Percentiles rank a stretch among this genome's conserved stretches.
Conservation (phyloP, 345 rosid genomes). For the Moricandia arvensis region DNA sequence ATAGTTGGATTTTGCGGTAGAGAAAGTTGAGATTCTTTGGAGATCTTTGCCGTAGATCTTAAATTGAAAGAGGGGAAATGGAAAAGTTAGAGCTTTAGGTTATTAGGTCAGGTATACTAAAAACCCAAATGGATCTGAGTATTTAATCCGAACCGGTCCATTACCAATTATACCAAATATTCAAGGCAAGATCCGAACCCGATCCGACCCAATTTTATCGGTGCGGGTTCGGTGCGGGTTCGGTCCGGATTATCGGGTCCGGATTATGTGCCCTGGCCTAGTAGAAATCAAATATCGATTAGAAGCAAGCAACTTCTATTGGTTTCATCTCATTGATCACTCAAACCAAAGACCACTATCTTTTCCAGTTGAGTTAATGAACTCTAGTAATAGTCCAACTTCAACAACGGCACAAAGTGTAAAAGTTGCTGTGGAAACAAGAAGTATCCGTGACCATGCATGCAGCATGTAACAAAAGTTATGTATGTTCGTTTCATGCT, state of each 20-base stretch:
- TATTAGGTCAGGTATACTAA: not conserved
- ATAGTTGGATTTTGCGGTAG: not conserved
- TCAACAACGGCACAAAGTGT: slow-evolving; percentile 14
- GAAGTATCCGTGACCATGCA: too few relatives aligned
- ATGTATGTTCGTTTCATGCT: slow-evolving; percentile 11
- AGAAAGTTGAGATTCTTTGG: not conserved
- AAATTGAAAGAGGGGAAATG: not conserved
- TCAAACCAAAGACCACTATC: too few relatives aligned
- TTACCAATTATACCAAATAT: not conserved
- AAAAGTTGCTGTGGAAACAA: too few relatives aligned
- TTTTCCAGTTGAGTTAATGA: too few relatives aligned
- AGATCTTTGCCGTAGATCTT: not conserved
- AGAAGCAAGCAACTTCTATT: not conserved
- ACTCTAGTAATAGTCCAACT: slow-evolving; percentile 22
- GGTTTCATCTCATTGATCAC: slow-evolving; percentile 30
- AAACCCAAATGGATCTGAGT: not conserved
- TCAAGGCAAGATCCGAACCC: not conserved
- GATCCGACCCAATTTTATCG: not conserved
- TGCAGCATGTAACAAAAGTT: slow-evolving; percentile 12
- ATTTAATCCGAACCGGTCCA: not conserved
- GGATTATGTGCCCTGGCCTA: not conserved
- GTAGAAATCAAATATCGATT: not conserved
- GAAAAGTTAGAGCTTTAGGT: not conserved
- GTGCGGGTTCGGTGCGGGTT: too few relatives aligned
- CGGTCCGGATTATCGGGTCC: not conserved